A percentile compares a stretch with the other conserved stretches of the same genome.
Conservation (phyloP, 495 filamentous ascomycete genomes). For the Tuber calosporum region DNA sequence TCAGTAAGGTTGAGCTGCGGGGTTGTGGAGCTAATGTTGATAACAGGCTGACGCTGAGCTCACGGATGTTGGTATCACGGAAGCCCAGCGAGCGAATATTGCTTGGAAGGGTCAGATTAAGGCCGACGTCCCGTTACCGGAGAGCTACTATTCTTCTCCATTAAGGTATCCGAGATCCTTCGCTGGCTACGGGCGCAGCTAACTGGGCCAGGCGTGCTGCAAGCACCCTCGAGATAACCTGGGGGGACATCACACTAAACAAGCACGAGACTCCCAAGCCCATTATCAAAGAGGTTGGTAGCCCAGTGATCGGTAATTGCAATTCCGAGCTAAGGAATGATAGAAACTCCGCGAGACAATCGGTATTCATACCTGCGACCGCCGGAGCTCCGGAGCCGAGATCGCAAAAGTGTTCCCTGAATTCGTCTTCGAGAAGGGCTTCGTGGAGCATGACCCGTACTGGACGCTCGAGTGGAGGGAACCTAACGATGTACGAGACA, state of each 20-base stretch:
- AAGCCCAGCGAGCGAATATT: slow-evolving; percentile 56
- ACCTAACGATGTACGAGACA: slow-evolving; percentile 51
- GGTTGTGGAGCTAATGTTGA: slow-evolving; percentile 6
- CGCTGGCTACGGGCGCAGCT: neutral
- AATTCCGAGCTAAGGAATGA: slow-evolving; percentile 51
- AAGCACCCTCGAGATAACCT: slow-evolving; percentile 36
- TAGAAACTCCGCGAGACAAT: slow-evolving; percentile 58
- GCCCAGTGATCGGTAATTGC: slow-evolving; percentile 57
- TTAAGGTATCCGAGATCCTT: slow-evolving; percentile 43
- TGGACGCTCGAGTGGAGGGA: slow-evolving; percentile 56
- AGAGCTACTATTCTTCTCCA: slow-evolving; percentile 63
- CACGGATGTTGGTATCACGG: slow-evolving; percentile 52
- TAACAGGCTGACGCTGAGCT: slow-evolving; percentile 55
- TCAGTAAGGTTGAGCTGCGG: neutral
- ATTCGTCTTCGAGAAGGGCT: slow-evolving; percentile 57
- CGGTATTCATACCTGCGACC: slow-evolving; percentile 73
- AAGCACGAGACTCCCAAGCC: slow-evolving; percentile 46
- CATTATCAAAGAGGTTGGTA: slow-evolving; percentile 60
- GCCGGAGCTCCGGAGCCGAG: slow-evolving; percentile 52
- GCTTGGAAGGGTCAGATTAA: slow-evolving; percentile 58
- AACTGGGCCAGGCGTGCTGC: slow-evolving; percentile 33
- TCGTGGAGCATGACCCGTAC: slow-evolving; percentile 56
- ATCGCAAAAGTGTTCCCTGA: slow-evolving; percentile 55
- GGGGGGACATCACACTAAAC: slow-evolving; percentile 31
- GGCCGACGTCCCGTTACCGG: slow-evolving; percentile 56